These are phyloP conservation scores for Melastoma malabathricum DNA, from an alignment of 345 rosid species.

Conservation along the genomic window DNA sequence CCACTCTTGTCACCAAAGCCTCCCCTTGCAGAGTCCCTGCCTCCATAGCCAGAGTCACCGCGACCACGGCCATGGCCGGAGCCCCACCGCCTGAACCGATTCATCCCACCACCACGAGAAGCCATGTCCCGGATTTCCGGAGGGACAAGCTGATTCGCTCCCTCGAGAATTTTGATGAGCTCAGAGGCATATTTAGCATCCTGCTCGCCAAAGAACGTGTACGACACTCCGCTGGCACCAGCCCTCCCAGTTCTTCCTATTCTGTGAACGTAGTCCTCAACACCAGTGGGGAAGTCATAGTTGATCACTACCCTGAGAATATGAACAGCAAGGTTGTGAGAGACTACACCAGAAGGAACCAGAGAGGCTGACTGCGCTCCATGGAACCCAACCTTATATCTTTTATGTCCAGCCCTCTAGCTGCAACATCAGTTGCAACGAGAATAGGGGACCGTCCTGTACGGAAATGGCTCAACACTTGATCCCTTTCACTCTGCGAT, in stretches of 20 bases:
- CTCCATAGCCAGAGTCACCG: conserved; percentile 23
- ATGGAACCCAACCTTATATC: conserved; percentile 52
- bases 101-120: conserved; percentile 62
- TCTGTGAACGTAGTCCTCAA: conserved; percentile 95
- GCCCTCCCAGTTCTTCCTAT: conserved; percentile 99
- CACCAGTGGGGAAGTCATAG: conserved; percentile 94
- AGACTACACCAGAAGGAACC: neutral
- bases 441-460: conserved; percentile 70
- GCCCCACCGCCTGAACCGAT: conserved; percentile 54
- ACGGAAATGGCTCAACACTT: conserved; percentile 64
- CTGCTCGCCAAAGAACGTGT: conserved; percentile 80
- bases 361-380: no score
- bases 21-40: no score
- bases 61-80: conserved; percentile 33
- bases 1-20: no score
- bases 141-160: conserved; percentile 82
- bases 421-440: conserved; percentile 93
- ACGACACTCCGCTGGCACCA: conserved; percentile 88
- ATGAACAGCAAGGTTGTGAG: neutral
- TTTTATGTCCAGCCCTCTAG: conserved; percentile 80
- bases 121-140: conserved; percentile 82
- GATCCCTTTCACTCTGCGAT: conserved; percentile 79
- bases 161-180: conserved; percentile 80
- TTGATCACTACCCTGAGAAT: conserved; percentile 73
- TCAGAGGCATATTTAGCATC: conserved; percentile 84